Conservation (phyloP, 2,329 filamentous ascomycete genomes). For the Trichoderma aggressivum region DNA sequence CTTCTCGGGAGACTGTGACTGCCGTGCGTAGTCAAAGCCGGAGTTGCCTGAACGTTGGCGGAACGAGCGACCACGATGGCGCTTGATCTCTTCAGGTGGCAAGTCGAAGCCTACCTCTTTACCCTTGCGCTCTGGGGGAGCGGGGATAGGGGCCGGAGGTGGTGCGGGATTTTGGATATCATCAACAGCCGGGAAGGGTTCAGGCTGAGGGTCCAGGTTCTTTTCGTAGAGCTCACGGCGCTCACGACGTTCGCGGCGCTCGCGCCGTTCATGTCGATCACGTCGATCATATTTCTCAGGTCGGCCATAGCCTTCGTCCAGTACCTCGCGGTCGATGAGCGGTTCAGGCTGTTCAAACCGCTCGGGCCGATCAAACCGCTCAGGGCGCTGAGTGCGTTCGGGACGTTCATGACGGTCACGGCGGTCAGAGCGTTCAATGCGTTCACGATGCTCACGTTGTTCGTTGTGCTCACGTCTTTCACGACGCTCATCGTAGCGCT, state of each 20-base stretch:
- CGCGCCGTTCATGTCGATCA: constrained; percentile 15
- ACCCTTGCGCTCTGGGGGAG: constrained; percentile 26
- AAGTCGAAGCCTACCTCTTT: constrained; percentile 35
- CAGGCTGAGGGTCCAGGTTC: neutral
- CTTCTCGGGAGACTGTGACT: constrained; percentile 32
- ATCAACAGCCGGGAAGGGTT: neutral
- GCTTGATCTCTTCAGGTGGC: constrained; percentile 23
- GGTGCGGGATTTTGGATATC: neutral
- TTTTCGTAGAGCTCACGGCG: constrained; percentile 17
- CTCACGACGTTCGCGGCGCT: constrained; percentile 12
- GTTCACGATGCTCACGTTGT: constrained; percentile 10
- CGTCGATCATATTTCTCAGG: constrained; percentile 8
- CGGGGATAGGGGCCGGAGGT: neutral
- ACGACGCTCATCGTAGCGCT: neutral
- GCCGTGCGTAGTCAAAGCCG: constrained; percentile 33
- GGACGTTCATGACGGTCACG: constrained; percentile 18
- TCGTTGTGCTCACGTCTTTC: constrained; percentile 3
- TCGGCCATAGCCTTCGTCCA: neutral
- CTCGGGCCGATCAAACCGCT: constrained; percentile 16
- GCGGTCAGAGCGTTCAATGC: constrained; percentile 18
- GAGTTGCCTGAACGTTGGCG: constrained; percentile 41
- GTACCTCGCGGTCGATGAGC: neutral
- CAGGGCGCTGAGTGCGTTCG: constrained; percentile 18
- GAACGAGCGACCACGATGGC: constrained; percentile 37
- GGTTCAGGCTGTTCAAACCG: constrained; percentile 16